Conservation (phyloP, 371 early-diverging fungal species). For the Nosema granulosis region DNA sequence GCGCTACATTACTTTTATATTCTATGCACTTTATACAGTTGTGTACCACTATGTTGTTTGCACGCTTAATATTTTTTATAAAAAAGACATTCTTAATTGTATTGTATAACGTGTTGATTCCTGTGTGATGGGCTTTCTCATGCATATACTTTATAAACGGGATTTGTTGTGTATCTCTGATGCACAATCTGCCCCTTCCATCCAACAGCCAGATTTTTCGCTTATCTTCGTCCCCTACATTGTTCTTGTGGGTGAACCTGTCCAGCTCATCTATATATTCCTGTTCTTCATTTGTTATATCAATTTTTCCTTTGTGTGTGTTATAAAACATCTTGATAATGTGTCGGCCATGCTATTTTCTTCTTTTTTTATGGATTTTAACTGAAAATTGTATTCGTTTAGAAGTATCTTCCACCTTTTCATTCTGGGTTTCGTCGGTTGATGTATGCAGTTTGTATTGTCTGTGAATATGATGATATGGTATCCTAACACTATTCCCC, state of each 20-base stretch:
- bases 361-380: too few species aligned
- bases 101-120: neutral
- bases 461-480: constrained; percentile 63
- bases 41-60: neutral
- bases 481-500: neutral
- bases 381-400: too few species aligned
- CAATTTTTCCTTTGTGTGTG: neutral
- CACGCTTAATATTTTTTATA: neutral
- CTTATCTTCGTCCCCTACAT: neutral
- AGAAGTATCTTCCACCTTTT: too few species aligned
- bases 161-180: neutral
- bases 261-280: neutral
- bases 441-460: neutral
- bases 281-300: neutral
- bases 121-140: neutral
- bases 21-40: neutral
- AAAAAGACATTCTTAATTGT: neutral
- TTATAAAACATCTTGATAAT: constrained; percentile 31
- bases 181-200: neutral
- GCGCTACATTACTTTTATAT: neutral
- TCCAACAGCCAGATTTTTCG: neutral
- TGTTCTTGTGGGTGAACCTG: neutral
- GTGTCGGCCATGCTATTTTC: constrained; percentile 22
- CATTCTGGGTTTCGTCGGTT: too few species aligned
- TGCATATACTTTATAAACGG: too few species aligned